These are phyloP conservation scores for Fraxinus anomala DNA, from an alignment of 257 asterid species.

Conservation along the genomic window DNA sequence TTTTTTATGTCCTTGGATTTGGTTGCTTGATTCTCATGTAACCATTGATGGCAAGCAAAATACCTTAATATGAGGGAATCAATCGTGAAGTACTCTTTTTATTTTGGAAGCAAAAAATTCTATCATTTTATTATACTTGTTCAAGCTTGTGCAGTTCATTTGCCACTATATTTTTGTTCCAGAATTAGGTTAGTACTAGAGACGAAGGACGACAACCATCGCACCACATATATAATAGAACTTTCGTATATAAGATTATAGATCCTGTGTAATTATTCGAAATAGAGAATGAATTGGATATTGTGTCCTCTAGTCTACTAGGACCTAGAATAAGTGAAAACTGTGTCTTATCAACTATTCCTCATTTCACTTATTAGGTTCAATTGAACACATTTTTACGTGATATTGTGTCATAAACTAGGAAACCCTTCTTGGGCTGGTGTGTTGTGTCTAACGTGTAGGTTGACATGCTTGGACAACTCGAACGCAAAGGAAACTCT, in stretches of 20 bases:
- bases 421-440: background rate
- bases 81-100: background rate
- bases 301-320: background rate
- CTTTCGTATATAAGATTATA: no score
- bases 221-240: background rate
- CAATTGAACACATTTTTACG: background rate
- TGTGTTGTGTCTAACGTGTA: background rate
- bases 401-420: background rate
- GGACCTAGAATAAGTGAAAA: background rate
- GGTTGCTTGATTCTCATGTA: background rate
- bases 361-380: background rate
- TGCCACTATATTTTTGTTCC: background rate
- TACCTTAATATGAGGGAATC: background rate
- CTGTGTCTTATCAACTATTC: background rate
- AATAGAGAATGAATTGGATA: background rate
- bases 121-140: background rate
- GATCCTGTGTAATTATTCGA: background rate
- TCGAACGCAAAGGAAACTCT: no score
- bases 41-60: background rate
- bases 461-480: background rate
- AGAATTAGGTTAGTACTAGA: background rate
- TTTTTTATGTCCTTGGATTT: background rate
- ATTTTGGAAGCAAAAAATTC: background rate
- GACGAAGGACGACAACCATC: background rate
- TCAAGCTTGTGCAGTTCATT: background rate